phyloP scores from a whole-genome alignment of 1,139 yeast genomes.

The Hansenula lynferdii region DNA sequence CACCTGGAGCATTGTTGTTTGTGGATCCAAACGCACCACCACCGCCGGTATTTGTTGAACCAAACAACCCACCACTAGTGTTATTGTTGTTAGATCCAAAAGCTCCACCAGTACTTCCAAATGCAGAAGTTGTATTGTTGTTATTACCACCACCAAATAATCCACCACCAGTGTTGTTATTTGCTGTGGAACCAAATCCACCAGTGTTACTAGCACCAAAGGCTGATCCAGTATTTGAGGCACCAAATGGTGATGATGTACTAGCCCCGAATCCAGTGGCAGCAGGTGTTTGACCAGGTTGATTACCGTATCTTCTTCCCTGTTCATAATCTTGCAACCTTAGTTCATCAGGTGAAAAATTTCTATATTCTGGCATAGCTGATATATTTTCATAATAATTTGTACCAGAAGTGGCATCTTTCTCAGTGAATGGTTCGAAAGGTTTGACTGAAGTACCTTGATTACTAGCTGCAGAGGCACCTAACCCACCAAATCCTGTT shows the following conservation, averaged over 20 bases:
- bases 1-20: slow-evolving; percentile 17
- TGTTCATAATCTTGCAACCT: slow-evolving; percentile 79
- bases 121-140: slow-evolving; percentile 21
- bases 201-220: slow-evolving; percentile 28
- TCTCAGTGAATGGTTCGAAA: slow-evolving; percentile 60
- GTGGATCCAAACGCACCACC: slow-evolving; percentile 20
- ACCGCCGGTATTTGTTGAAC: slow-evolving; percentile 3
- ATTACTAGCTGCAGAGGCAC: slow-evolving; percentile 37
- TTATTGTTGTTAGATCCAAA: slow-evolving; percentile 14
- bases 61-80: slow-evolving; percentile 22
- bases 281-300: slow-evolving; percentile 20
- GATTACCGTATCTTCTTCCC: slow-evolving; percentile 24
- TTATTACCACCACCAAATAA: slow-evolving; percentile 26
- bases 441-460: slow-evolving; percentile 77
- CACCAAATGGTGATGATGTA: slow-evolving; percentile 21
- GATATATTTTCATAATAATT: slow-evolving; percentile 70
- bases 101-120: slow-evolving; percentile 22
- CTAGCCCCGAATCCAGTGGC: slow-evolving; percentile 19
- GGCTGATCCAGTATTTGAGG: slow-evolving; percentile 6
- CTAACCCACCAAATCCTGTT: slow-evolving; percentile 30
- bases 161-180: slow-evolving; percentile 17
- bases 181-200: slow-evolving; percentile 19
- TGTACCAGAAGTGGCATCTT: slow-evolving; percentile 59
- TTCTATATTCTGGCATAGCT: slow-evolving; percentile 86
- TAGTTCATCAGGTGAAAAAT: slow-evolving; percentile 81